Base-by-base conservation (phyloP, 2,329 filamentous ascomycete genomes). In the Ophiostoma angusticollis region DNA sequence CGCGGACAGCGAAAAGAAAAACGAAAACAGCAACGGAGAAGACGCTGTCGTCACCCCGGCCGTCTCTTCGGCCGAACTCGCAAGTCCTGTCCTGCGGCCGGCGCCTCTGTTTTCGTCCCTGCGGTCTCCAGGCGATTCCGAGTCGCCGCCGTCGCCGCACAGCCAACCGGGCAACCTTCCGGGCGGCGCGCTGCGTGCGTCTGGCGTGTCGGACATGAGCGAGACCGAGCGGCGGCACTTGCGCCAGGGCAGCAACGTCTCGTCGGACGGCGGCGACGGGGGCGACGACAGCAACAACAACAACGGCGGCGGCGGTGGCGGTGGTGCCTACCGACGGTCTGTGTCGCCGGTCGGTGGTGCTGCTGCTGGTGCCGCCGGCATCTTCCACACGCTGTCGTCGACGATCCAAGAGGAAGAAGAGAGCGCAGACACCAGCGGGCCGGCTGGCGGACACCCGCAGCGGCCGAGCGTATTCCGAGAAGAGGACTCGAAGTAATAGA, bases 131-230 rank as follows among this genome's bases (percentile, higher is more conserved):
- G n/a, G n/a, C n/a, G n/a, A n/a, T n/a, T n/a, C n/a, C n/a, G n/a
- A n/a, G n/a, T n/a, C 29, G 16, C 37, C 32, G 24, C 37, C 40
- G 14, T 17, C 28, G 9, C 23, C 39, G 37, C 22, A 25, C 21
- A 9, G 32, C 14, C 4, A 5, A 22, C 36, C 40, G 35, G 11
- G 46, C 5, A 23, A 39, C 8, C 28, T 40, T 9, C 28, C 40
- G 6, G 19, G 35, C 31, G 41, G 43, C 18, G 40, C 42, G 14
- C 46, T 50, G 19, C 49, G 58, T 19, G 52, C 54, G 25, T 64
- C 61, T n/a, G 59, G 56, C 37, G 49, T 65, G 13, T 65, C 62
- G 13, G 55, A 55, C 22, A 45, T 66, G 21, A 64, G 58, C 47
- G 61, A 64, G 27, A 52, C 56, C 9, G 59, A 65, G 17, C 47